phyloP scores from a whole-genome alignment of 345 rosid genomes.

The Sisymbrium irio region DNA sequence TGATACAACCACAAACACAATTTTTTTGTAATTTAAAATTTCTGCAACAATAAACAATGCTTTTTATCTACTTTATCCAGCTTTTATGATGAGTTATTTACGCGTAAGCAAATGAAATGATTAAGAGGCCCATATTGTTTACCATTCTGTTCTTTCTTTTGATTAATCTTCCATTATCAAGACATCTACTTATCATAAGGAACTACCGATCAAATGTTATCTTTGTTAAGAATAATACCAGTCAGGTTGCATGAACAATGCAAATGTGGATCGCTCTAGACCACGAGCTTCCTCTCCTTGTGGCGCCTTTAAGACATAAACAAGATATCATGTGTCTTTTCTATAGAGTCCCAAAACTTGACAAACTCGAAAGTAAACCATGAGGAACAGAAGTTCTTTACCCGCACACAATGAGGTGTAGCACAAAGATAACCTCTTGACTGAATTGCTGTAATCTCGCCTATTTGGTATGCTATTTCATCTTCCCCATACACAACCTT shows the following conservation, averaged over 20 bases:
- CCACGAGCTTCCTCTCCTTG: slow-evolving; percentile 63
- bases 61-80: too few relatives aligned
- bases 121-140: too few relatives aligned
- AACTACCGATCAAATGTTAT: neutral
- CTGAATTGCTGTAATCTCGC: slow-evolving; percentile 81
- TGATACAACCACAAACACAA: slow-evolving; percentile 19
- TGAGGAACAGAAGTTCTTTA: slow-evolving; percentile 17
- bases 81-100: too few relatives aligned
- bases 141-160: neutral
- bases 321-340: neutral
- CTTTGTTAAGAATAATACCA: slow-evolving; percentile 46
- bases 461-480: slow-evolving; percentile 94
- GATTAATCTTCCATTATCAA: neutral
- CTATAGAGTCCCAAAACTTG: neutral
- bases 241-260: slow-evolving; percentile 96
- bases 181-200: neutral
- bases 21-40: too few relatives aligned
- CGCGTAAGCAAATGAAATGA: too few relatives aligned
- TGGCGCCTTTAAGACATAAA: slow-evolving; percentile 57
- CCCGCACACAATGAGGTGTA: slow-evolving; percentile 94
- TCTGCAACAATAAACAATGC: too few relatives aligned
- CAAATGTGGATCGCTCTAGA: slow-evolving; percentile 81
- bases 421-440: slow-evolving; percentile 88
- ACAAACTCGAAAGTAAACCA: neutral
- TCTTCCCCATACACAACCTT: slow-evolving; percentile 78